Evolutionary conservation across 164 flowering plant genomes (phyloP), one percentile per base, ranked within the genome.

Genomic region (Warburgia ugandensis): DNA sequence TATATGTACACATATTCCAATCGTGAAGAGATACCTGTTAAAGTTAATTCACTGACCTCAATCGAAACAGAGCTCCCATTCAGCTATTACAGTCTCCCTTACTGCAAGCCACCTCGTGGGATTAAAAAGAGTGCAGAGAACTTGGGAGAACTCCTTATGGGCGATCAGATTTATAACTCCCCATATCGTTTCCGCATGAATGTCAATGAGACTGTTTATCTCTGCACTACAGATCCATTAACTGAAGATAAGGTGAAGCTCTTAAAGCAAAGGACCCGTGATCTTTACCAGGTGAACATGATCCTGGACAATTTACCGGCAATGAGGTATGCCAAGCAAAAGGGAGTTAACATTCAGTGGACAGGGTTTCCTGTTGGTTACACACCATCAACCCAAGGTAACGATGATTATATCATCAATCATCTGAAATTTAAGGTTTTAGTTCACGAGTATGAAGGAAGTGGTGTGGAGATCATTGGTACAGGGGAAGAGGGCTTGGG

Each of bases 401-500:
- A 28, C 16, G 68, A 59, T 13, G 67, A 74, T 56, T 74, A 66
- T 44, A 55, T 74, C 19, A 62, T 74, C 35, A 74, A 74, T 52
- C 78, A 74, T 55, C 58, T 74, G 26, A 74, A 71, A 52, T 71
- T 75, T 28, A 68, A 30, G 55, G 74, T 72, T 19, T 53, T 66
- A 23, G 63, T 75, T 47, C 76, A 72, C 12, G 66, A 72, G 57
- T 69, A 66, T 48, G 76, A 75, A 48, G 72, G 65, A 25, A 53
- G 50, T 40, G 74, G 75, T 20, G 70, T 74, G 25, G 59, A 70
- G 65, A 68, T 77, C 5, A 67, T 77, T 32, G 75, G 73, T 17
- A 77, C 82, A 42, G 79, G 77, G 22, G 77, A 77, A 48, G 81
- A 69, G 53, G 78, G 76, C 14, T 33, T 69, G 65, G 76, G 72